Conservation (phyloP, 2,329 filamentous ascomycete species). For the Trichoderma afroharzianum region DNA sequence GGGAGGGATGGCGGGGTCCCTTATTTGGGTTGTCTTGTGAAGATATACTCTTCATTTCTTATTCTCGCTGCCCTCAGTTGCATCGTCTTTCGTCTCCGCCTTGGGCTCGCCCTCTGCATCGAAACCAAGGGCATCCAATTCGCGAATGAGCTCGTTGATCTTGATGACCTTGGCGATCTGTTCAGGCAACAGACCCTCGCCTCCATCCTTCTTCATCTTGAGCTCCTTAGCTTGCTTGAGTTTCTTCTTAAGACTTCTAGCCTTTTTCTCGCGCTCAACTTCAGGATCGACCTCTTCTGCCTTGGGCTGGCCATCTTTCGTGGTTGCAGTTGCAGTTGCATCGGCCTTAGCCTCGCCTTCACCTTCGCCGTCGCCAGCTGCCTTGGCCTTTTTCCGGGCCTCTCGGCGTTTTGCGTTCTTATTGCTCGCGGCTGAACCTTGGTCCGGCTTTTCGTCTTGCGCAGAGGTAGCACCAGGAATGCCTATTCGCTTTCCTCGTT, state of each 20-base stretch:
- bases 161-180: slow-evolving; percentile 98
- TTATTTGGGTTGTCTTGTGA: not conserved
- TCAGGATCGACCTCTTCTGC: slow-evolving; percentile 59
- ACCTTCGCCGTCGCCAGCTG: slow-evolving; percentile 45
- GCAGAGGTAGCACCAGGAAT: slow-evolving; percentile 70
- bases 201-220: slow-evolving; percentile 84
- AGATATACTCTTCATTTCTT: slow-evolving; percentile 23
- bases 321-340: slow-evolving; percentile 22
- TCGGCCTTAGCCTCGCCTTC: slow-evolving; percentile 47
- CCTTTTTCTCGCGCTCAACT: slow-evolving; percentile 86
- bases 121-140: slow-evolving; percentile 81
- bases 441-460: slow-evolving; percentile 47
- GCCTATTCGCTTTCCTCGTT: slow-evolving; percentile 56
- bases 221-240: slow-evolving; percentile 89
- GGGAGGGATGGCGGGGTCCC: not conserved
- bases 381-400: slow-evolving; percentile 53
- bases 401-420: slow-evolving; percentile 82
- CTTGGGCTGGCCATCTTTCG: slow-evolving; percentile 25
- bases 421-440: slow-evolving; percentile 54
- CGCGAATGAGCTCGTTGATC: slow-evolving; percentile 87
- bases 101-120: slow-evolving; percentile 69
- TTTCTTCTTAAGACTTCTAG: slow-evolving; percentile 88
- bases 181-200: slow-evolving; percentile 79
- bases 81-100: slow-evolving; percentile 18
- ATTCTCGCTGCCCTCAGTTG: slow-evolving; percentile 19